A percentile compares a stretch with the other conserved stretches of the same genome.
Conservation (phyloP, 805 yeast species). For the Candida verbasci region DNA sequence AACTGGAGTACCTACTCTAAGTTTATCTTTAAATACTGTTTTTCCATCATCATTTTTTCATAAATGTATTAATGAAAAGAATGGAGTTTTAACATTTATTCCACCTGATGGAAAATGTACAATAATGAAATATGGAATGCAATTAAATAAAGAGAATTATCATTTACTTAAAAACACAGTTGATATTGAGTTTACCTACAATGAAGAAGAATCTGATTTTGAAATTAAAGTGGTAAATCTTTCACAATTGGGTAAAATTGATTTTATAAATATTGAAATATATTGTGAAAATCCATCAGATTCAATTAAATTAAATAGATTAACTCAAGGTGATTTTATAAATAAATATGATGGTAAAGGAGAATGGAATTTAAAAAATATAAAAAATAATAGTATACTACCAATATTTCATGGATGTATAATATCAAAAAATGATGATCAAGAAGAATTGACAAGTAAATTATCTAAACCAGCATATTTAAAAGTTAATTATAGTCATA, state of each 20-base stretch:
- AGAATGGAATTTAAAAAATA: constrained; percentile 61
- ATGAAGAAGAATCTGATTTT: constrained; percentile 49
- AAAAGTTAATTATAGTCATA: constrained; percentile 49
- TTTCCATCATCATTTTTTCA: constrained; percentile 55
- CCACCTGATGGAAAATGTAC: constrained; percentile 85
- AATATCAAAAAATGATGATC: constrained; percentile 12
- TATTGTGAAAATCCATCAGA: constrained; percentile 12
- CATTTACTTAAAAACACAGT: constrained; percentile 45
- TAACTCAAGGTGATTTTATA: constrained; percentile 75
- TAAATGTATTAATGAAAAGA: constrained; percentile 47
- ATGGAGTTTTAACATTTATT: constrained; percentile 56
- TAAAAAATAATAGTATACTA: constrained; percentile 58
- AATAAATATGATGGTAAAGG: constrained; percentile 47
- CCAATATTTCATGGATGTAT: constrained; percentile 66
- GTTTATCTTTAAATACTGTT: constrained; percentile 44
- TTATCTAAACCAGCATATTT: constrained; percentile 32
- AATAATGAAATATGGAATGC: constrained; percentile 60
- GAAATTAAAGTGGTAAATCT: constrained; percentile 47
- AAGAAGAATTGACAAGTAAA: constrained; percentile 6
- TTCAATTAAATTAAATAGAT: constrained; percentile 52
- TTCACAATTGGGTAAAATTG: constrained; percentile 29
- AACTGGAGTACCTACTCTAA: constrained; percentile 74
- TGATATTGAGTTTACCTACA: constrained; percentile 40
- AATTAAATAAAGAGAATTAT: constrained; percentile 30
- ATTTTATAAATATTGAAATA: constrained; percentile 26